These are phyloP conservation scores for Leccinum subatratum DNA, from an alignment of 1,284 basidiomycete species.

Conservation along the genomic window DNA sequence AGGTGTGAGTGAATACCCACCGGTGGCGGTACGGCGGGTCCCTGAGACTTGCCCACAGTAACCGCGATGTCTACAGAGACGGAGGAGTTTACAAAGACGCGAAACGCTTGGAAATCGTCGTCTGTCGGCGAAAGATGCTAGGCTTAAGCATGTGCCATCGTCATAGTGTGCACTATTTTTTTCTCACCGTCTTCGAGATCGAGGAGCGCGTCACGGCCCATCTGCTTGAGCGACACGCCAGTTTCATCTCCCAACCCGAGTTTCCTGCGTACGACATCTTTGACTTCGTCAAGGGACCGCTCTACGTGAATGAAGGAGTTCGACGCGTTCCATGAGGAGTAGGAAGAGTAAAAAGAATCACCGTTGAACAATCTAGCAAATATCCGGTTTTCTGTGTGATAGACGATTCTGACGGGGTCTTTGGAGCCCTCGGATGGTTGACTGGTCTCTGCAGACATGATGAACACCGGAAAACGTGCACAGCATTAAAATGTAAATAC, in stretches of 20 bases:
- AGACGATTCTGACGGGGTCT: conserved; percentile 50
- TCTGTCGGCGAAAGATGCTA: conserved; percentile 38
- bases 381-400: conserved; percentile 43
- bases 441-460: conserved; percentile 32
- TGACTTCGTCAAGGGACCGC: conserved; percentile 52
- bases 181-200: conserved; percentile 68
- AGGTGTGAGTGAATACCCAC: conserved; percentile 9
- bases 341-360: conserved; percentile 24
- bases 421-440: conserved; percentile 32
- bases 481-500: not conserved
- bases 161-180: not conserved
- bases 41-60: conserved; percentile 14
- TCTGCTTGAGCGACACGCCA: conserved; percentile 49
- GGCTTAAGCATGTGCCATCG: conserved; percentile 8
- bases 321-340: not conserved
- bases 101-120: conserved; percentile 73
- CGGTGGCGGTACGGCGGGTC: not conserved
- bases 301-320: conserved; percentile 39
- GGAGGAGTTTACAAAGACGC: conserved; percentile 31
- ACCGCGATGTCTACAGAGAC: conserved; percentile 40
- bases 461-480: not conserved
- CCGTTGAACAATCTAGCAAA: conserved; percentile 69
- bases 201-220: conserved; percentile 49
- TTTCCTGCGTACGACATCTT: conserved; percentile 55
- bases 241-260: conserved; percentile 43